phyloP scores from a whole-genome alignment of 139 green algal genomes.

The Chlorella sp. region DNA sequence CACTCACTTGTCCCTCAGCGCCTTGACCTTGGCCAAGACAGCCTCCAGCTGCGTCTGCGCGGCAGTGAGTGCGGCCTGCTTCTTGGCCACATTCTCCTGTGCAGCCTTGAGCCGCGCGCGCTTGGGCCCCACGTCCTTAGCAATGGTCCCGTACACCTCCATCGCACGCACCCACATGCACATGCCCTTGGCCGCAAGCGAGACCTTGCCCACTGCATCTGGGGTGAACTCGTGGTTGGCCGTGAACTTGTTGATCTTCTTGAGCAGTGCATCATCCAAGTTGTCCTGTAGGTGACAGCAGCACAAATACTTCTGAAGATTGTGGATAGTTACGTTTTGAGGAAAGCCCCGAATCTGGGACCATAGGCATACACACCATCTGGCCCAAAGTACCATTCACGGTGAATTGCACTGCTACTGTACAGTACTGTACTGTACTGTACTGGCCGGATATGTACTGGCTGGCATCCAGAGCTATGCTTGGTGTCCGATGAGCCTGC shows the following conservation, averaged over 20 bases:
- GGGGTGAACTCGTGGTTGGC: conserved; percentile 53
- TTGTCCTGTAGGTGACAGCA: no score
- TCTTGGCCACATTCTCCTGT: conserved; percentile 51
- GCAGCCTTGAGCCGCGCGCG: conserved; percentile 70
- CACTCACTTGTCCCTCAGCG: conserved; percentile 56
- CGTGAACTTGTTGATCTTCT: conserved; percentile 77
- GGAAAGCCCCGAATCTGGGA: no score
- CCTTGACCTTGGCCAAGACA: conserved; percentile 79
- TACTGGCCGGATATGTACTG: no score
- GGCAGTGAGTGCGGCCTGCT: conserved; percentile 48
- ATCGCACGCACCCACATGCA: conserved; percentile 83
- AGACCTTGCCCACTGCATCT: conserved; percentile 68
- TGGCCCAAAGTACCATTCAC: no score
- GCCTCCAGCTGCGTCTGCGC: conserved; percentile 58
- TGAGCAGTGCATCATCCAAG: conserved; percentile 70
- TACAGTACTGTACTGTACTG: no score
- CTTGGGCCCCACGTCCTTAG: conserved; percentile 82
- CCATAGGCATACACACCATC: no score
- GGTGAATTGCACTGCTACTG: no score
- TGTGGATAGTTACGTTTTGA: no score
- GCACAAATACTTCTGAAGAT: no score
- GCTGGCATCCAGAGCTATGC: no score
- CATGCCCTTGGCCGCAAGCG: conserved; percentile 52
- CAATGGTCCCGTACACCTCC: conserved; percentile 72
- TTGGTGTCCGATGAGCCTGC: no score